Base-by-base conservation (phyloP, 805 yeast genomes). In the Saccharomyces kudriavzevii region DNA sequence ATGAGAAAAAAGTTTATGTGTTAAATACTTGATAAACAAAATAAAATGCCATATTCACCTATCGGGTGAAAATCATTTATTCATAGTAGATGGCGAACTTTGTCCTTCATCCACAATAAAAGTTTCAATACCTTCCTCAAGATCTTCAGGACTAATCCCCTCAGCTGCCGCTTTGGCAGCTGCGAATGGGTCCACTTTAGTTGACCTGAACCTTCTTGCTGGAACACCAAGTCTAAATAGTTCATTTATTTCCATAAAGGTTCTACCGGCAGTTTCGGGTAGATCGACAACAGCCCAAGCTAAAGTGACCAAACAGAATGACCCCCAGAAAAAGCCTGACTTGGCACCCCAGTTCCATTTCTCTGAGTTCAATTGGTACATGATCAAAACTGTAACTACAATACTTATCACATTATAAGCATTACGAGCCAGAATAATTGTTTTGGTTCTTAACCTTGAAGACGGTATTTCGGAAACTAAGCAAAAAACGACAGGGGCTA, bases 211-310 rank as follows among this genome's bases (percentile, higher is more conserved):
- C 60, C 74, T 67, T 66, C 82, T 75, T 5, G 82, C 80, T 11
- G 78, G 77, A 55, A 77, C 59, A 8, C 60, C 52, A 52, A 60
- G 64, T 43, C 64, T 71, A 67, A 82, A 83, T 70, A 83, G 68
- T 52, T 71, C 69, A 65, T 82, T 87, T 62, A 83, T 70, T 61
- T 83, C 87, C 50, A 81, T 84, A 62, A 72, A 81, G 0, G 86
- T 79, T 65, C 83, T 74, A 50, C 75, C 77, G 58, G 73, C 73
- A 28, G 85, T 78, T 65, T 83, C 88, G 9, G 88, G 87, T 50
- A 82, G 70, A 50, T 78, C 75, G 65, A 79, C 76, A 65, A 69
- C 76, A 35, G 73, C 67, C 80, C 81, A 79, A 43, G 69, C 56
- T 5, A 74, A 45, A 25, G 72, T 60, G 13, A 68, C 28, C 13